Evolutionary conservation across 2,329 filamentous ascomycete genomes (phyloP).

Genomic region (Beauveria sp.): DNA sequence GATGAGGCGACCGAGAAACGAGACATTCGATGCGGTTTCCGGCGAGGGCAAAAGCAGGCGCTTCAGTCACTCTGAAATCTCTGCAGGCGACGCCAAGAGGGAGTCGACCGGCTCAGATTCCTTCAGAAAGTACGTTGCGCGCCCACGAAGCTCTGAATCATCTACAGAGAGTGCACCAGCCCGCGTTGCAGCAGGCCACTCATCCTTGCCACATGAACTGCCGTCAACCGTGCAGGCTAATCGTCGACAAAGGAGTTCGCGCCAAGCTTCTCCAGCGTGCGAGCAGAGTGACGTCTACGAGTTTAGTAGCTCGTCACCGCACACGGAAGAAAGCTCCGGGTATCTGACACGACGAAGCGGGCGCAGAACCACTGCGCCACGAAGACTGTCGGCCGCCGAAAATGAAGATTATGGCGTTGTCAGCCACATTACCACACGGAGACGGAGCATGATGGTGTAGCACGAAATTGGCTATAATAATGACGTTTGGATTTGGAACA

Average conservation of each 20-base stretch:
- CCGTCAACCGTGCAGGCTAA: not conserved
- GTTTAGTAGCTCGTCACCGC: conserved; percentile 39
- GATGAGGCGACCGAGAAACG: conserved; percentile 74
- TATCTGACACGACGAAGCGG: conserved; percentile 18
- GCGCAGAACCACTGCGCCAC: conserved; percentile 27
- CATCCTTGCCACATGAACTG: not conserved
- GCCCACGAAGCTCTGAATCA: not conserved
- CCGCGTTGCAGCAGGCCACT: not conserved
- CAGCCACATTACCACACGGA: conserved; percentile 30
- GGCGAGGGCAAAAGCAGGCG: conserved; percentile 50
- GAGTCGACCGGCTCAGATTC: conserved; percentile 24
- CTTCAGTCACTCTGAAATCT: conserved; percentile 28
- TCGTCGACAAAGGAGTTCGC: not conserved
- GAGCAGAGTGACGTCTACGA: conserved; percentile 42
- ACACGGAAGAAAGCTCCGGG: conserved; percentile 22
- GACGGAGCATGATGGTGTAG: conserved; percentile 54
- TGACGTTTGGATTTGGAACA: conserved; percentile 10
- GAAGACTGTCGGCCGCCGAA: conserved; percentile 31
- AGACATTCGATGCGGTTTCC: conserved; percentile 65
- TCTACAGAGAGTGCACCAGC: not conserved
- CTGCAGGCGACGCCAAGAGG: conserved; percentile 26
- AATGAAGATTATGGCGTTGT: conserved; percentile 24
- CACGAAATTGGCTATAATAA: not conserved
- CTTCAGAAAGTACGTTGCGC: conserved; percentile 22
- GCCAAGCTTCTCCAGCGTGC: not conserved